Conservation (phyloP, 441 rosid genomes). For the Pelargonium citronellum region DNA sequence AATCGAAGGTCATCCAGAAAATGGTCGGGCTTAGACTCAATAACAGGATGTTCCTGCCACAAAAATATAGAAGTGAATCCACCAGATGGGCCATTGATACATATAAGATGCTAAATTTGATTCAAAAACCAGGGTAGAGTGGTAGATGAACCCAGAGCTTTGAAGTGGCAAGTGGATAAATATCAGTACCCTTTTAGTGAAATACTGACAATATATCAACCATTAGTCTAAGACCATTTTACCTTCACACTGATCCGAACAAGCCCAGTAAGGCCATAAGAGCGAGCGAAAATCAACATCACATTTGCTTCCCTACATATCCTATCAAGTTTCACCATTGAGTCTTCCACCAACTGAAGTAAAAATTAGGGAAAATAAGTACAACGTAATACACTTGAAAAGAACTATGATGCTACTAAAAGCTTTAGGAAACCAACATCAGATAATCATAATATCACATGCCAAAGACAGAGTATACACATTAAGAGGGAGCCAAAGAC, state of each 20-base stretch:
- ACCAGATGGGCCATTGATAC: background rate
- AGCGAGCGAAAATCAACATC: constrained; percentile 79
- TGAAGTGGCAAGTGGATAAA: no score
- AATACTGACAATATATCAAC: background rate
- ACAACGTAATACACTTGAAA: background rate
- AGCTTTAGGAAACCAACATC: background rate
- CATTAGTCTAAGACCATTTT: constrained; percentile 7
- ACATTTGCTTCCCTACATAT: constrained; percentile 84
- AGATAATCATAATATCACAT: background rate
- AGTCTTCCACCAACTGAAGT: constrained; percentile 73
- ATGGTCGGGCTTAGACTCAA: constrained; percentile 97
- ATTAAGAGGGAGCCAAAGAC: background rate
- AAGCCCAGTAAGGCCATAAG: constrained; percentile 85
- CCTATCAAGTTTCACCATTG: constrained; percentile 72
- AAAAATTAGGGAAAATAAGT: constrained; percentile 10
- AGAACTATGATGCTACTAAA: background rate
- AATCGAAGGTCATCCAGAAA: constrained; percentile 86
- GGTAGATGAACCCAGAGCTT: no score
- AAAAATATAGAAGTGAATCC: constrained; percentile 10
- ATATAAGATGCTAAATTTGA: background rate
- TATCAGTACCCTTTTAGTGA: no score
- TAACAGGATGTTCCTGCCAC: constrained; percentile 66
- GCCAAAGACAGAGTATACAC: background rate
- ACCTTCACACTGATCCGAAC: constrained; percentile 86
- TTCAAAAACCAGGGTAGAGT: no score